Percentiles rank a stretch among this genome's conserved stretches.
Conservation (phyloP, 1,284 basidiomycete genomes). For the Cerioporus squamosus region DNA sequence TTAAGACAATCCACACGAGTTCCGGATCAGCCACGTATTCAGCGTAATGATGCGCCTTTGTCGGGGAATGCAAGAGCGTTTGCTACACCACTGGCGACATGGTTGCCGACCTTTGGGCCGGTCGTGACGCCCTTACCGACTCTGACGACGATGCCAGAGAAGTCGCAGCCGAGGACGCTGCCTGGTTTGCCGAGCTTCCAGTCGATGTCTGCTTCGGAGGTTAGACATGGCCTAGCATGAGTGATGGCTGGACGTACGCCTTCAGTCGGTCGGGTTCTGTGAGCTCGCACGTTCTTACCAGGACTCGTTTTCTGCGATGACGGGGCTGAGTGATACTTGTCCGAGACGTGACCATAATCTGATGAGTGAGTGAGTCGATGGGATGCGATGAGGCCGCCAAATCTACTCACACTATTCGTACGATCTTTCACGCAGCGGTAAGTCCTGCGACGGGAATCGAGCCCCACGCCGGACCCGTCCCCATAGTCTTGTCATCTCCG, state of each 20-base stretch:
- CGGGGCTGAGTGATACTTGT: too few relatives aligned
- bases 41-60: constrained; percentile 42
- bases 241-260: background rate
- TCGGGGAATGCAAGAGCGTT: constrained; percentile 28
- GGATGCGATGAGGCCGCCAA: too few relatives aligned
- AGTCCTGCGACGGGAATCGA: too few relatives aligned
- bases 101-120: constrained; percentile 28
- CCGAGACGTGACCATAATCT: too few relatives aligned
- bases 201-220: constrained; percentile 15
- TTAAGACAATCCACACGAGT: constrained; percentile 40
- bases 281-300: too few relatives aligned
- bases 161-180: constrained; percentile 31
- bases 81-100: constrained; percentile 33
- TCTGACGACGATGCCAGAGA: constrained; percentile 29
- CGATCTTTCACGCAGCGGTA: too few relatives aligned
- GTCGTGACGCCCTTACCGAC: constrained; percentile 27
- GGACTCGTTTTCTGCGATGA: too few relatives aligned
- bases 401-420: too few relatives aligned
- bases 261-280: background rate
- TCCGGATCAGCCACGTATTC: constrained; percentile 43
- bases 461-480: too few relatives aligned
- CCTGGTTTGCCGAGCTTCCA: constrained; percentile 10
- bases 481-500: too few relatives aligned
- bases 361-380: too few relatives aligned
- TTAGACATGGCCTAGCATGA: too few relatives aligned